Conservation (phyloP, 345 rosid genomes). For the Hypericum androsaemum region DNA sequence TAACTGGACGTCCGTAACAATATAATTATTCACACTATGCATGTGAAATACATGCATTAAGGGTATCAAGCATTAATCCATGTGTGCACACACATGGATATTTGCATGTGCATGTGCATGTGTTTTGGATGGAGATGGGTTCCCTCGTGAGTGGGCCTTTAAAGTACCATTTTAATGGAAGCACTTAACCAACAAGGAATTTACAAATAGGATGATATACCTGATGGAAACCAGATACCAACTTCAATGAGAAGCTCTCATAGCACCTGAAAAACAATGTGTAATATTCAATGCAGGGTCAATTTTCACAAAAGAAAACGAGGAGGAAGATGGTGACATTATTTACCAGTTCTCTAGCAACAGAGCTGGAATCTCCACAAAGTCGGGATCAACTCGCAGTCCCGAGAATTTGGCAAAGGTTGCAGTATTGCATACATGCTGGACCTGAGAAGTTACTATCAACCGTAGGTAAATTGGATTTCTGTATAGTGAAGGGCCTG, state of each 20-base stretch:
- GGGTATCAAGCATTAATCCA: too few species aligned
- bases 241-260: constrained; percentile 72
- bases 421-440: constrained; percentile 82
- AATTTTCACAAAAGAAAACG: constrained; percentile 1
- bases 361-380: constrained; percentile 81
- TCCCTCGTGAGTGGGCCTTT: neutral
- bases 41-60: too few species aligned
- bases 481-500: neutral
- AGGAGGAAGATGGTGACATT: constrained; percentile 5
- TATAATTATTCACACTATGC: too few species aligned
- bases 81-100: too few species aligned
- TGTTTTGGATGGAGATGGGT: too few species aligned
- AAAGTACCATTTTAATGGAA: neutral
- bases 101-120: too few species aligned
- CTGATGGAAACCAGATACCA: constrained; percentile 94
- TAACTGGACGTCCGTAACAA: too few species aligned
- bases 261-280: constrained; percentile 59
- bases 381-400: constrained; percentile 77
- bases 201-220: constrained; percentile 29
- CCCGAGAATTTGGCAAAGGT: constrained; percentile 85
- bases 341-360: constrained; percentile 74
- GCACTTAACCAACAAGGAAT: neutral
- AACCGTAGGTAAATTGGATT: constrained; percentile 5
- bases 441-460: constrained; percentile 46
- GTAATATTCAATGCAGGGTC: constrained; percentile 11